These are phyloP conservation scores for Dryadomyces quercivorus DNA, from an alignment of 2,329 filamentous ascomycete genomes.

Conservation along the genomic window DNA sequence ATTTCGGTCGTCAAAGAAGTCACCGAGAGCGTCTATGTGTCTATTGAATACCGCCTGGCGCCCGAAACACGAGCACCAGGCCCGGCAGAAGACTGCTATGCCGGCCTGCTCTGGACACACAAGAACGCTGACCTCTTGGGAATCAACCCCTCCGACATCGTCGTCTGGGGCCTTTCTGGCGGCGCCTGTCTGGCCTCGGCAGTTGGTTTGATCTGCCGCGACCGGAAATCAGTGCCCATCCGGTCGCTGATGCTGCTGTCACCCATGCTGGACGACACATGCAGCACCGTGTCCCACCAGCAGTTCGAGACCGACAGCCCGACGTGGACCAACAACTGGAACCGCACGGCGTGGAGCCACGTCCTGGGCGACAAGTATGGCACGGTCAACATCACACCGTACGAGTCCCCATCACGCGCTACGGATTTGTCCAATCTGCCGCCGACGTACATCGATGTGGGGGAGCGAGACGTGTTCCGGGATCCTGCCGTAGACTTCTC, in stretches of 20 bases:
- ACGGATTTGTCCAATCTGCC: neutral
- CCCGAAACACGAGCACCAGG: constrained; percentile 1
- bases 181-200: neutral
- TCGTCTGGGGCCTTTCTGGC: constrained; percentile 1
- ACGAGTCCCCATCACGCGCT: neutral
- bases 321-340: neutral
- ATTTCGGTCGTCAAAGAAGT: neutral
- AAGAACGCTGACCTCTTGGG: neutral
- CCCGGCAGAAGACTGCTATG: neutral
- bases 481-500: neutral
- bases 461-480: constrained; percentile 2
- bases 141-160: neutral
- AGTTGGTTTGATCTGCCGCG: neutral
- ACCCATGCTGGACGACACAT: constrained; percentile 1
- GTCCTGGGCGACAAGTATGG: neutral
- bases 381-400: neutral
- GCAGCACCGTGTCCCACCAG: neutral
- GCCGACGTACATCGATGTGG: constrained; percentile 1
- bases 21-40: neutral
- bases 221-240: neutral
- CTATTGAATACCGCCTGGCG: constrained; percentile 1
- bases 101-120: neutral
- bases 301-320: neutral
- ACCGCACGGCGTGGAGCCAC: neutral
- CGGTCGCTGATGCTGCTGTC: neutral